Conservation (phyloP, 768 basidiomycete genomes). For the Kwoniella bestiolae region DNA sequence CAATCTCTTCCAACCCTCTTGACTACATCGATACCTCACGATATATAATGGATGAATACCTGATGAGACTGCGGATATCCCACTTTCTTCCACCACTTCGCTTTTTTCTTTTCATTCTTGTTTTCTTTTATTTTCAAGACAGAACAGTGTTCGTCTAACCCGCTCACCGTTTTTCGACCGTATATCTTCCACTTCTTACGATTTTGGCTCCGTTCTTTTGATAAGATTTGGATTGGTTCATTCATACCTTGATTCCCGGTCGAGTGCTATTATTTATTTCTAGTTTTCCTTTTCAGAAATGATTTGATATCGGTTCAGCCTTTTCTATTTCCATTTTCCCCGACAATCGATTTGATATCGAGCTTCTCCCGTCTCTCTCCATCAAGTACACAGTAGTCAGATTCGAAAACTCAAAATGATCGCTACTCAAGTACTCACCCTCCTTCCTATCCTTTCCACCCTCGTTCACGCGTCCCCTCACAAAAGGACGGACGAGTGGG, state of each 20-base stretch:
- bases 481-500: background rate
- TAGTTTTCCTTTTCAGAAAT: background rate
- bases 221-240: slow-evolving; percentile 1
- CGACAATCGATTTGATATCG: no score
- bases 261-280: background rate
- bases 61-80: background rate
- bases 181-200: background rate
- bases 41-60: background rate
- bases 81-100: background rate
- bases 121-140: background rate
- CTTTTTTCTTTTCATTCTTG: background rate
- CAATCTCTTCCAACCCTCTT: no score
- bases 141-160: slow-evolving; percentile 21
- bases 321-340: no score
- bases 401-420: no score
- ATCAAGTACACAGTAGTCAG: no score
- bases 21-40: no score
- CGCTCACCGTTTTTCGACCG: slow-evolving; percentile 15
- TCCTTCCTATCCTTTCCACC: background rate
- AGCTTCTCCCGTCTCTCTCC: no score
- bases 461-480: background rate
- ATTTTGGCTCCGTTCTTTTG: slow-evolving; percentile 16
- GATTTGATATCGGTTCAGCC: background rate
- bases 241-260: background rate
- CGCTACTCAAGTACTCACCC: background rate